Base-by-base conservation (phyloP, 2,329 filamentous ascomycete species). In the Talaromyces funiculosus region DNA sequence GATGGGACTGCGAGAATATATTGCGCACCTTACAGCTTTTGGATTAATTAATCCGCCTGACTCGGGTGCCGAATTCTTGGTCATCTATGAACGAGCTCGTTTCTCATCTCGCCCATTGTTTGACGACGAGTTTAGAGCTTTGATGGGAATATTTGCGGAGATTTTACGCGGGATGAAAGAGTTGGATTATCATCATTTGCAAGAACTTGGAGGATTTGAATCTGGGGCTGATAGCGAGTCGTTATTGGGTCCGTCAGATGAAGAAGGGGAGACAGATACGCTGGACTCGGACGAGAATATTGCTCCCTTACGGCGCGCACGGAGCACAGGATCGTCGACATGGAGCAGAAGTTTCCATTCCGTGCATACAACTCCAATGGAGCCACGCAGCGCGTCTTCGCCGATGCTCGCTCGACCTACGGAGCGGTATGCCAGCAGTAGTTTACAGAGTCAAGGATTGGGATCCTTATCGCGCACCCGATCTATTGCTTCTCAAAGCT, bases 111-210 rank as follows among this genome's bases (percentile, higher is more conserved):
- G 80, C 4, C 83, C 88, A 0, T 78, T 96, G 3, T 82, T 84
- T 2, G 88, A 92, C 66, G 69, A 75, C 0, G 82, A 88, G 56
- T 97, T 99, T 71, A 82, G 89, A 38, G 77, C 82, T 22, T 78
- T 97, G 31, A 97, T 97, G 91, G 83, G 86, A 60, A 80, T 90
- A 26, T 97, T 97, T 73, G 89, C 92, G 1, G 85, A 89, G 57
- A 78, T 97, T 0, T 78, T 97, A 14, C 85, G 89, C 57, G 83
- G 82, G 18, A 96, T 97, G 89, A 82, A 79, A 29, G 80, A 84
- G 0, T 76, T 90, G 3, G 80, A 88, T 61, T 77, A 82, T 0
- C 76, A 76, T 0, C 71, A 85, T 4, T 70, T 90, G 20, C 75
- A 76, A 26, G 69, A 71, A 33, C 65, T 74, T 12, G 67, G 65